These are phyloP conservation scores for Picochlorum sp. DNA, from an alignment of 139 green algal genomes.

Conservation along the genomic window DNA sequence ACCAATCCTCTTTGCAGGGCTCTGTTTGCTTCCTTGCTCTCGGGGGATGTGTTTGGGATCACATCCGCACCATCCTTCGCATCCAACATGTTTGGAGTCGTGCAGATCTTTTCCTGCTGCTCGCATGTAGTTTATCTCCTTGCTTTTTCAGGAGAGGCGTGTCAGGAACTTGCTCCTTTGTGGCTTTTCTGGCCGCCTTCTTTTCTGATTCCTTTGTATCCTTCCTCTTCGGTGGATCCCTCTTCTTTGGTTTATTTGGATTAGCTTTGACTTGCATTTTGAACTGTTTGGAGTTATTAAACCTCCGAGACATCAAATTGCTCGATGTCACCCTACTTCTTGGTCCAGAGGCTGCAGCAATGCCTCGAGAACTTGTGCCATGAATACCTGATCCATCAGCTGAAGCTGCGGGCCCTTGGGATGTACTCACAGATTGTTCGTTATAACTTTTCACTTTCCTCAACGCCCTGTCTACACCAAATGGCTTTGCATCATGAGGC, in stretches of 20 bases:
- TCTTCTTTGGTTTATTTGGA: not conserved
- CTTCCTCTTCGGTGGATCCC: not conserved
- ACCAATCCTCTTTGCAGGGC: not conserved
- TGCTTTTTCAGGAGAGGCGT: no score
- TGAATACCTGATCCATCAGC: slow-evolving; percentile 9
- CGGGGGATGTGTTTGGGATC: not conserved
- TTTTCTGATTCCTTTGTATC: not conserved
- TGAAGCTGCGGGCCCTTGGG: not conserved
- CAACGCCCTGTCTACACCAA: not conserved
- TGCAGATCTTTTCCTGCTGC: no score
- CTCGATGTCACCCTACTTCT: not conserved
- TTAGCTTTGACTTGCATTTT: slow-evolving; percentile 1
- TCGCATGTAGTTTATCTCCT: no score
- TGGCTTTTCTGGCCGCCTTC: not conserved
- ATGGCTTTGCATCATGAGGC: not conserved
- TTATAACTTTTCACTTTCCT: not conserved
- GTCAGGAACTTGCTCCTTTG: no score
- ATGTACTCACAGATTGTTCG: not conserved
- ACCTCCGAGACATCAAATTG: slow-evolving; percentile 2
- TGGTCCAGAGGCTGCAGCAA: not conserved
- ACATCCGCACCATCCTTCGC: not conserved
- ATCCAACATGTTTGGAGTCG: no score
- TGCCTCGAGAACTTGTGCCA: not conserved
- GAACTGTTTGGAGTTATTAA: slow-evolving; percentile 9
- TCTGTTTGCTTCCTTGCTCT: not conserved